These are phyloP conservation scores for Fusarium hainanense DNA, from an alignment of 2,329 filamentous ascomycete genomes.

Conservation along the genomic window DNA sequence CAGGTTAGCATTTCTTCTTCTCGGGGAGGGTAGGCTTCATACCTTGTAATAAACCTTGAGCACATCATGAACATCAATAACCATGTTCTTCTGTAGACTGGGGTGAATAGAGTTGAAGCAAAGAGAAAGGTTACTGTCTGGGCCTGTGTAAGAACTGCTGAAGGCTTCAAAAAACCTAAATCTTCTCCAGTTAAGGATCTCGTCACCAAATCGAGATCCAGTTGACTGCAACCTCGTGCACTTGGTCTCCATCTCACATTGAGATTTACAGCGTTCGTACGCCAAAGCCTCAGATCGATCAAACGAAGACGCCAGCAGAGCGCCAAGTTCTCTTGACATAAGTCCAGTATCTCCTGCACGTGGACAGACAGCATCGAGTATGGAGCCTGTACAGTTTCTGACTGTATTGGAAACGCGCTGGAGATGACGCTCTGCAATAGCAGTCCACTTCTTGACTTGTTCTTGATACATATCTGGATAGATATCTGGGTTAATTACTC, in stretches of 20 bases:
- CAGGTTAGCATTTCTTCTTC: neutral
- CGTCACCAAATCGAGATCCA: constrained; percentile 37
- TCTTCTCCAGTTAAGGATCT: constrained; percentile 35
- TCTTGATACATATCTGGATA: constrained; percentile 46
- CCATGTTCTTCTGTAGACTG: constrained; percentile 42
- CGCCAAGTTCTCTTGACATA: constrained; percentile 29
- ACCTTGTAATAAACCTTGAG: constrained; percentile 54
- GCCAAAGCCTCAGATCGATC: neutral
- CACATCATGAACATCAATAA: constrained; percentile 51
- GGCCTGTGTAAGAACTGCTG: neutral
- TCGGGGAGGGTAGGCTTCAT: no score
- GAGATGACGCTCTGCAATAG: constrained; percentile 44
- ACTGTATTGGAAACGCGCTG: constrained; percentile 29
- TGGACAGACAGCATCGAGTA: constrained; percentile 38
- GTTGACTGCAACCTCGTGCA: constrained; percentile 38
- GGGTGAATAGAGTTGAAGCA: constrained; percentile 26
- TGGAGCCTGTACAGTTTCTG: constrained; percentile 17
- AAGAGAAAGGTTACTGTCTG: neutral
- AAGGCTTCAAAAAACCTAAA: constrained; percentile 33
- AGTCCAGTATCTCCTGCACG: constrained; percentile 17
- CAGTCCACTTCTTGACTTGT: constrained; percentile 50
- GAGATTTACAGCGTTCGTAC: constrained; percentile 3
- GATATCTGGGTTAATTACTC: constrained; percentile 49
- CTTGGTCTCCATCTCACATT: constrained; percentile 21
- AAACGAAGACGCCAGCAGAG: constrained; percentile 8